phyloP scores from a whole-genome alignment of 2,329 filamentous ascomycete species.

The Bipolaris victoriae region DNA sequence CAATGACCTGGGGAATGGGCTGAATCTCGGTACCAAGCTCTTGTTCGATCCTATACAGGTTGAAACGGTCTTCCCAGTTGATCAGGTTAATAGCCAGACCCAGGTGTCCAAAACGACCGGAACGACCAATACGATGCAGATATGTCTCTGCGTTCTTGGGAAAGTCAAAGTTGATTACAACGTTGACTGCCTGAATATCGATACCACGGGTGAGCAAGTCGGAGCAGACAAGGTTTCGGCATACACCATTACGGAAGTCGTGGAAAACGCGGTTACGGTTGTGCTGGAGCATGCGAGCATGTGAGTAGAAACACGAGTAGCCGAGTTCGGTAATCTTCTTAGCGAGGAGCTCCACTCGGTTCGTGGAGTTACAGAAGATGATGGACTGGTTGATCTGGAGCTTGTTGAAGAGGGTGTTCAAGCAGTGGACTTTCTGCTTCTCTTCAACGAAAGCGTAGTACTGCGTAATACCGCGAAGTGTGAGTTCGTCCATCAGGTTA shows the following conservation, averaged over 20 bases:
- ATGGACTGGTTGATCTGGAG: constrained; percentile 99
- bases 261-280: constrained; percentile 98
- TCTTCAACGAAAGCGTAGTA: constrained; percentile 99
- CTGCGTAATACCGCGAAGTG: constrained; percentile 95
- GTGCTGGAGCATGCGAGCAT: constrained; percentile 96
- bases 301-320: constrained; percentile 99
- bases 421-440: constrained; percentile 98
- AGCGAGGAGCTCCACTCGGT: constrained; percentile 93
- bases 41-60: constrained; percentile 97
- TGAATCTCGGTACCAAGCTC: constrained; percentile 97
- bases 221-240: constrained; percentile 96
- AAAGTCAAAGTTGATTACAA: constrained; percentile 99
- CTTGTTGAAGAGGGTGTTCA: constrained; percentile 98
- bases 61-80: constrained; percentile 99
- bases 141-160: constrained; percentile 99
- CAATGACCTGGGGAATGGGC: constrained; percentile 90
- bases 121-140: constrained; percentile 96
- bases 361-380: constrained; percentile 99
- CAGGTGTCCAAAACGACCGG: constrained; percentile 93
- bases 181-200: constrained; percentile 98
- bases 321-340: constrained; percentile 99
- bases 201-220: constrained; percentile 98
- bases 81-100: constrained; percentile 98
- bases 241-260: constrained; percentile 97
- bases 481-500: constrained; percentile 99